Evolutionary conservation across 2,329 filamentous ascomycete genomes (phyloP).

Genomic region (Lachnellula hyalina): DNA sequence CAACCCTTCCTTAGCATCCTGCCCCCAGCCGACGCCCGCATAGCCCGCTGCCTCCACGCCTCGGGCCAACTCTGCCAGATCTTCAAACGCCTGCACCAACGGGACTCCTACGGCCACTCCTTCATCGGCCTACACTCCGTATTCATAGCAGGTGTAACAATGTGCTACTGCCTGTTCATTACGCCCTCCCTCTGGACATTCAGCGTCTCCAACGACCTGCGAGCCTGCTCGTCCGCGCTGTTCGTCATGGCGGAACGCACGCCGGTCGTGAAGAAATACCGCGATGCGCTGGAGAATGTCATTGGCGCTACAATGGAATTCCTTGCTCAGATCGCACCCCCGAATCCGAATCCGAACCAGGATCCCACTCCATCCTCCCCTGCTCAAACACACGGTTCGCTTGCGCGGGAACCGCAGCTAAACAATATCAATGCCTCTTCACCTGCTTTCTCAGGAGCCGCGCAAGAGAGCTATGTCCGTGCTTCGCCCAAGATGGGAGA

Average conservation of each 20-base stretch:
- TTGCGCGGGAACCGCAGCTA: not conserved
- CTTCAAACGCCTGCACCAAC: constrained; percentile 39
- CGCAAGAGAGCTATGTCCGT: constrained; percentile 17
- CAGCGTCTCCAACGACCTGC: constrained; percentile 24
- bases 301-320: constrained; percentile 38
- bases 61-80: constrained; percentile 39
- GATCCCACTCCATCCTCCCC: not conserved
- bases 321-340: constrained; percentile 13
- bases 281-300: constrained; percentile 38
- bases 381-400: not conserved
- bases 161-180: constrained; percentile 29
- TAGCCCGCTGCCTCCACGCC: constrained; percentile 37
- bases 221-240: constrained; percentile 39
- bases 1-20: constrained; percentile 46
- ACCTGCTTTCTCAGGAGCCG: constrained; percentile 9
- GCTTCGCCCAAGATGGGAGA: constrained; percentile 1
- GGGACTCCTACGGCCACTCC: constrained; percentile 37
- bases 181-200: constrained; percentile 24
- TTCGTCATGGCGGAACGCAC: constrained; percentile 43
- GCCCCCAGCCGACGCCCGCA: constrained; percentile 41
- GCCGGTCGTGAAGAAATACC: constrained; percentile 39
- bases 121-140: constrained; percentile 40
- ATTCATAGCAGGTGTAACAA: constrained; percentile 39
- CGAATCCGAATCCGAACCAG: not conserved
- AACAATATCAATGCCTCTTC: constrained; percentile 2